Evolutionary conservation across 2,329 filamentous ascomycete species (phyloP).

Genomic region (Botrytis porri): DNA sequence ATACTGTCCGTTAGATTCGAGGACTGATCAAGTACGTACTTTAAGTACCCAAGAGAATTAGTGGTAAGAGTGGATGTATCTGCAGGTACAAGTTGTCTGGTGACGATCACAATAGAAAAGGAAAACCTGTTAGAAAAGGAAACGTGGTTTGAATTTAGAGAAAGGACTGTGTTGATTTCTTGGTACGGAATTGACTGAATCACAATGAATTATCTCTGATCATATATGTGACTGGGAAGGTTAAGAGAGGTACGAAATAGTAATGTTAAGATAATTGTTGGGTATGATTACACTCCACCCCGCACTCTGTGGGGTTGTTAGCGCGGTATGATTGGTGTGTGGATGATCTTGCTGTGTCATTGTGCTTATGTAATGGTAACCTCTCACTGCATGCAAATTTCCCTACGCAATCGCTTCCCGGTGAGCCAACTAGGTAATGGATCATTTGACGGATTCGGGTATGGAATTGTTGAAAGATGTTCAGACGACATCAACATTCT

Average conservation of each 20-base stretch:
- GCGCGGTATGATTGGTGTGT: neutral
- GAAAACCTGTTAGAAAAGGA: slow-evolving; percentile 5
- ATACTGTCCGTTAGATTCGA: neutral
- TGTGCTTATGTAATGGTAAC: neutral
- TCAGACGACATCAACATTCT: too few species aligned
- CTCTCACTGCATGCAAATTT: neutral
- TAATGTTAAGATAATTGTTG: neutral
- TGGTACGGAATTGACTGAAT: neutral
- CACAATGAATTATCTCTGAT: too few species aligned
- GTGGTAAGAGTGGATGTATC: slow-evolving; percentile 6
- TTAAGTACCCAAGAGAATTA: neutral
- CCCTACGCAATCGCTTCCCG: neutral
- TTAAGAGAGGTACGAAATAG: neutral
- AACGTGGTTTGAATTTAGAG: neutral
- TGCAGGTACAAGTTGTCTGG: slow-evolving; percentile 9
- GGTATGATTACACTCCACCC: slow-evolving; percentile 9
- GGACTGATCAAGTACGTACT: neutral
- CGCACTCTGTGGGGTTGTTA: slow-evolving; percentile 4
- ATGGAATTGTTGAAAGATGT: neutral
- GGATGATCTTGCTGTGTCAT: slow-evolving; percentile 5
- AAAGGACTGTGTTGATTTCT: neutral
- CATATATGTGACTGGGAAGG: neutral
- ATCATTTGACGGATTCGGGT: neutral
- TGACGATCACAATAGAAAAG: neutral
- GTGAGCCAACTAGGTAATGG: neutral